Evolutionary conservation across 148 eudicot species (phyloP), one percentile per base, ranked within the genome.

Genomic region (Rhododendron vialii): DNA sequence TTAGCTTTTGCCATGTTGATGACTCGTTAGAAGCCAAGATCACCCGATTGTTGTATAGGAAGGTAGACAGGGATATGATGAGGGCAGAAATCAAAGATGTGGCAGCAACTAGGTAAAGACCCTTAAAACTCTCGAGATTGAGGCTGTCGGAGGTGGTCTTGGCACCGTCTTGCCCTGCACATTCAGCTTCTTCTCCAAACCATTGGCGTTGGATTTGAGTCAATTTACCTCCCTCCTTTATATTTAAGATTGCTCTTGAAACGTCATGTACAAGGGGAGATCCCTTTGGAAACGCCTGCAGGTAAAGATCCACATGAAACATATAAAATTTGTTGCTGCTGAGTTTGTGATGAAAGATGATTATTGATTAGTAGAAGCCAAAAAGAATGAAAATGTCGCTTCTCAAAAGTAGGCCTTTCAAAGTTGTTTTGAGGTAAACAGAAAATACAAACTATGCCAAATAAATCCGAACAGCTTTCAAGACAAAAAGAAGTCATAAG

Each of bases 71-170:
- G 67, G 79, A 90, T 28, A 89, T 4, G 38, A 88, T 4, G 38
- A 93, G 89, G 59, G 91, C 89, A 18, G 20, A 79, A 24, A 83
- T 13, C 5, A 90, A 83, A 20, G 89, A 89, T 45, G 84, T n/a
- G 57, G 89, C 92, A 2, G 88, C 90, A 15, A 93, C 88, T 61
- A 92, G 79, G 80, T 92, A 92, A 2, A 93, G 86, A 6, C 93
- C 94, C 92, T 86, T 87, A 80, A 93, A 93, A 88, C 91, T 92
- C 12, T 87, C 89, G 2, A 92, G 84, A 17, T 78, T 86, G 9
- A 92, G 92, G 55, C 93, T 88, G 22, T 78, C 43, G 5, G 93
- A 88, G 50, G 89, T 47, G 15, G 81, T 63, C 57, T 30, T 65
- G 4, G 80, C 2, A 41, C 22, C 28, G 82, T 76, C 36, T 59